A percentile compares a stretch with the other conserved stretches of the same genome.
Conservation (phyloP, 495 filamentous ascomycete species). For the Xylaria intraflava region DNA sequence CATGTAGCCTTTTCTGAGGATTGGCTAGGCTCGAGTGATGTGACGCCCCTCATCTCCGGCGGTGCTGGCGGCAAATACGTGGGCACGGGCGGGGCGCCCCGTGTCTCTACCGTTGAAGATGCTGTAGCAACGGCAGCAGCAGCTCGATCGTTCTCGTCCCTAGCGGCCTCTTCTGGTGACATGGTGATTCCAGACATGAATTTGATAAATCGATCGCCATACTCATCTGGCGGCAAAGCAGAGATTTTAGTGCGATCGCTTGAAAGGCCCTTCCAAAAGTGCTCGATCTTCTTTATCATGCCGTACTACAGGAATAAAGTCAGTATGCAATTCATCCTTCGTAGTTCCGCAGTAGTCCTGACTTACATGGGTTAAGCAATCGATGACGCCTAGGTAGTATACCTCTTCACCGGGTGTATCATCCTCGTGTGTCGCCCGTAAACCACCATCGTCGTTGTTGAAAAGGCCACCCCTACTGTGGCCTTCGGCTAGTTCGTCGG, state of each 20-base stretch:
- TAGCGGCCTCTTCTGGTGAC: constrained; percentile 72
- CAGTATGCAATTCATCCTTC: background rate
- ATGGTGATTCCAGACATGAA: constrained; percentile 90
- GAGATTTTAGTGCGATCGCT: constrained; percentile 79
- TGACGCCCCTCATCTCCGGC: constrained; percentile 37
- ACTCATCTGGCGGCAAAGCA: constrained; percentile 82
- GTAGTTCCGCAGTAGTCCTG: background rate
- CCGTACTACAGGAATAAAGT: constrained; percentile 55
- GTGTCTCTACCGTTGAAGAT: constrained; percentile 20
- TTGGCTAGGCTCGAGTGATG: constrained; percentile 35
- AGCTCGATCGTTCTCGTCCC: constrained; percentile 50
- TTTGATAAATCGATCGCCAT: constrained; percentile 88
- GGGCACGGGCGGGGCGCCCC: constrained; percentile 32
- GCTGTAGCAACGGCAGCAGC: constrained; percentile 33
- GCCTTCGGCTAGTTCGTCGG: constrained; percentile 70
- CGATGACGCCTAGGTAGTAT: constrained; percentile 96
- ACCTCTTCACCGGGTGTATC: constrained; percentile 80
- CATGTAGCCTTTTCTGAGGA: constrained; percentile 26
- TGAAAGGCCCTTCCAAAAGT: constrained; percentile 89
- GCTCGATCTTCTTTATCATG: constrained; percentile 78
- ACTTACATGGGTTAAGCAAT: constrained; percentile 91
- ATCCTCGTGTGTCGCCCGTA: constrained; percentile 88
- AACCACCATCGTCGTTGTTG: constrained; percentile 91
- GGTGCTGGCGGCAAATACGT: constrained; percentile 40
- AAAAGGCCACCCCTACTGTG: constrained; percentile 47